Conservation (phyloP, 495 filamentous ascomycete genomes). For the Daldinia loculata region DNA sequence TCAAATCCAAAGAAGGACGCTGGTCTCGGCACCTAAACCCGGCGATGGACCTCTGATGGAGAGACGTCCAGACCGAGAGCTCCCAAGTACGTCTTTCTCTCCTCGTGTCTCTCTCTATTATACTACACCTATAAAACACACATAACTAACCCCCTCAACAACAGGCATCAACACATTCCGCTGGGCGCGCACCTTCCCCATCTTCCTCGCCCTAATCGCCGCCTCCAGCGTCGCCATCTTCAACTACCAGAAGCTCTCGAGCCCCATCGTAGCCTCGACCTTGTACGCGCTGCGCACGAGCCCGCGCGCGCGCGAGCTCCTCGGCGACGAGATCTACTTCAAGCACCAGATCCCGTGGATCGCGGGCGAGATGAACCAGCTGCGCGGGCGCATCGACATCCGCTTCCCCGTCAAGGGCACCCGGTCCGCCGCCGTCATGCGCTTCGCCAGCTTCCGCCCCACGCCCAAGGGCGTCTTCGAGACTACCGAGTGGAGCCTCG, state of each 20-base stretch:
- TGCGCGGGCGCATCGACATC: slow-evolving; percentile 91
- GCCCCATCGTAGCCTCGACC: slow-evolving; percentile 81
- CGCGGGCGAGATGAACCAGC: slow-evolving; percentile 88
- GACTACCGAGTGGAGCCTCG: slow-evolving; percentile 79
- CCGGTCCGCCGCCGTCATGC: slow-evolving; percentile 73
- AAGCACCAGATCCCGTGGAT: slow-evolving; percentile 90
- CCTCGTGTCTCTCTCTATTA: not conserved
- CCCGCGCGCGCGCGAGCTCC: slow-evolving; percentile 70
- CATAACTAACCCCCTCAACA: not conserved
- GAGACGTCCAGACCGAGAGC: slow-evolving; percentile 80
- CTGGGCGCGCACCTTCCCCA: slow-evolving; percentile 61
- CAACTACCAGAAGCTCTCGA: slow-evolving; percentile 96
- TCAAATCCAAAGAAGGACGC: slow-evolving; percentile 46
- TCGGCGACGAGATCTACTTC: slow-evolving; percentile 96
- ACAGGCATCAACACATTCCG: slow-evolving; percentile 49
- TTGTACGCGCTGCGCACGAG: slow-evolving; percentile 91
- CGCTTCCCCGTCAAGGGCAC: slow-evolving; percentile 87
- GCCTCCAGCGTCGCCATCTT: slow-evolving; percentile 82
- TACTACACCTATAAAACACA: not conserved
- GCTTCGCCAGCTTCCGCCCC: slow-evolving; percentile 78
- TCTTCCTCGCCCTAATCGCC: slow-evolving; percentile 67
- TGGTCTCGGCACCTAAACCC: slow-evolving; percentile 57
- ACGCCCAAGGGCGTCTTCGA: slow-evolving; percentile 77
- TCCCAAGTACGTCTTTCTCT: slow-evolving; percentile 63
- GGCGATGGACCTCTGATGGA: slow-evolving; percentile 77